Conservation (phyloP, 345 rosid species). For the Litchi chinensis region DNA sequence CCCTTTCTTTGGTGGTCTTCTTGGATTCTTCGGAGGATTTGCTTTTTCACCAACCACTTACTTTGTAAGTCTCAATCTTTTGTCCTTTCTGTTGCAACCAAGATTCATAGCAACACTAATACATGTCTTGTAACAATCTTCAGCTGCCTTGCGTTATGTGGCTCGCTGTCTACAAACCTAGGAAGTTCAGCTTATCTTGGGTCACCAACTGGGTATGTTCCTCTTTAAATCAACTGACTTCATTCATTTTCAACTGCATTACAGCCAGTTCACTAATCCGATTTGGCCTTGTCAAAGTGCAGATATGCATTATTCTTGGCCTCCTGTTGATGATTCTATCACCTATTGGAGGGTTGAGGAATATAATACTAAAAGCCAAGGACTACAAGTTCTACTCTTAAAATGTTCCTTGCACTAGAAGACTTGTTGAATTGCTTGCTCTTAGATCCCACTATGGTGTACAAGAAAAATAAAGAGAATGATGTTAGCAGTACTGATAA, state of each 20-base stretch:
- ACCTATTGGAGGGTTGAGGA: conserved; percentile 82
- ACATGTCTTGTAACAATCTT: neutral
- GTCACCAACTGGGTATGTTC: conserved; percentile 63
- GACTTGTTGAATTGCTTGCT: neutral
- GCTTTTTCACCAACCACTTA: conserved; percentile 87
- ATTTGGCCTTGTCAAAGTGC: conserved; percentile 22
- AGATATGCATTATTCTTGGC: conserved; percentile 73
- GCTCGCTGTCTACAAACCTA: conserved; percentile 75
- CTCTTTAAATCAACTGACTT: neutral
- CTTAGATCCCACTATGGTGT: neutral
- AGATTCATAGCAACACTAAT: neutral
- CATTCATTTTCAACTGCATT: neutral
- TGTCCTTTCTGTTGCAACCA: neutral
- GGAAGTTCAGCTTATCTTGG: conserved; percentile 69
- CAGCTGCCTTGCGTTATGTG: conserved; percentile 86
- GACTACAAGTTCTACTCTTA: conserved; percentile 63
- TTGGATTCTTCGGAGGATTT: conserved; percentile 86
- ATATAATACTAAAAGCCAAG: conserved; percentile 60
- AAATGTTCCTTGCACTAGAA: neutral
- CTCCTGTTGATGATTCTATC: conserved; percentile 60
- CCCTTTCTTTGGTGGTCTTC: conserved; percentile 82
- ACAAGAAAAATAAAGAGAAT: neutral
- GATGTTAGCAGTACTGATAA: no score
- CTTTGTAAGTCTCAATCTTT: conserved; percentile 49
- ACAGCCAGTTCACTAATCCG: neutral